Base-by-base conservation (phyloP, 345 rosid species). In the Mercurialis annua region DNA sequence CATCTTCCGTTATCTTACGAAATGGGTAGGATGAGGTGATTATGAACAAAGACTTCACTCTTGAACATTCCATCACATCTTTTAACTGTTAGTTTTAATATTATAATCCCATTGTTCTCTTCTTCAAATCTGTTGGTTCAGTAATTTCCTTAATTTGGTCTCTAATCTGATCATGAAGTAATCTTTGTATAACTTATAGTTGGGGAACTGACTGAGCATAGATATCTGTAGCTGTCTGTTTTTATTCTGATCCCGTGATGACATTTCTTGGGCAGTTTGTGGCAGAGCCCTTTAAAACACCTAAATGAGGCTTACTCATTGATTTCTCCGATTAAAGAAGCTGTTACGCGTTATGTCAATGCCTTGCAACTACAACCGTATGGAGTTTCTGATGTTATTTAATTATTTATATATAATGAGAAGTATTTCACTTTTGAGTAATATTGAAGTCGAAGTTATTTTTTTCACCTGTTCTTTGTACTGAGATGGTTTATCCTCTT, bases 221-320 rank as follows among this genome's bases (percentile, higher is more conserved):
- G 49, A 24, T 67, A 44, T 15, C 0, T 14, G 20, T 47, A 24
- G 12, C 34, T 51, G 58, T 61, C 42, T 16, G 20, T 48, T 65
- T 64, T 73, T n/a, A n/a, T n/a, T 56, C 69, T 48, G 40, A 72
- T 62, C 24, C 42, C 36, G 47, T 20, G 23, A 26, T 5, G 17
- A 9, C 31, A 46, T 67, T 18, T 70, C 30, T 65, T 75, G 66
- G 52, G 72, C 78, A 85, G 90, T 78, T 73, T 77, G 78, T 86
- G 86, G 82, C 80, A 77, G 69, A 73, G 81, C 77, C 76, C 72
- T 58, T 78, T 78, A 77, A 57, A 75, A 71, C 77, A 69, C 57
- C 58, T 70, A 64, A 77, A 73, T 42, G 78, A 59, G 63, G 81
- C 69, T 64, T 67, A 69, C 54, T 84, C 84, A 18, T 62, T 71